Base-by-base conservation (phyloP, 1,284 basidiomycete genomes). In the Malassezia equina region DNA sequence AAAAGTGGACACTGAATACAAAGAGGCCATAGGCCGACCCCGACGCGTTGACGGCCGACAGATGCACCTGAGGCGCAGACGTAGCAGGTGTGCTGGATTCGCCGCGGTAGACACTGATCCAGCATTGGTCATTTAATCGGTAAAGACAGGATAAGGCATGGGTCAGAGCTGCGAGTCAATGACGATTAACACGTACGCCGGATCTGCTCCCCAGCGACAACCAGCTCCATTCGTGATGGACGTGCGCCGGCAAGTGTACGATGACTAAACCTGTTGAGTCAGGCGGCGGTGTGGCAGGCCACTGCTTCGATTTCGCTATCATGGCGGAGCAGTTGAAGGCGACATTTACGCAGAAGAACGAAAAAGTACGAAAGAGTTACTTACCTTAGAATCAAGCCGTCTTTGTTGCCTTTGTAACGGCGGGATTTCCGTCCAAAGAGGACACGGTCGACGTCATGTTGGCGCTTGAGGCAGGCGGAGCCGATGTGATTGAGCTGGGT, bases 401-500 rank as follows among this genome's bases (percentile, higher is more conserved):
- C 41, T 74, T 74, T 41, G 65, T 74, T 50, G 54, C 68, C 31
- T 74, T 71, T 54, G 59, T 72, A 51, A 72, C 70, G 28, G 71
- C 70, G 21, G 73, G 73, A 13, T 73, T 62, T 55, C 73, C 73
- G 11, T 51, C 62, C 40, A 67, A 66, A 44, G 44, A 64, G 4
- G 84, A 86, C 59, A 95, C 93, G 0, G 88, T 94, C 13, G 83
- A 87, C 3, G 80, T 93, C 52, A 77, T 96, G 78, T 82, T 96
- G 33, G 86, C 86, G 19, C 86, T 98, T 81, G 85, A 96, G 76
- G 81, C 82, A 42, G 93, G 91, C 45, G 94, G 93, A 21, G 83
- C 88, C 43, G 90, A 96, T 75, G 83, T 96, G 63, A 93, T 98
- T 63, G 93, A 98, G 77, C 81, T 98, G 29, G 94, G 94, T 24